Percentiles rank a stretch among this genome's conserved stretches.
These are phyloP conservation scores for Aspergillus sp. DNA, from an alignment of 2,329 filamentous ascomycete species.

Conservation along the genomic window DNA sequence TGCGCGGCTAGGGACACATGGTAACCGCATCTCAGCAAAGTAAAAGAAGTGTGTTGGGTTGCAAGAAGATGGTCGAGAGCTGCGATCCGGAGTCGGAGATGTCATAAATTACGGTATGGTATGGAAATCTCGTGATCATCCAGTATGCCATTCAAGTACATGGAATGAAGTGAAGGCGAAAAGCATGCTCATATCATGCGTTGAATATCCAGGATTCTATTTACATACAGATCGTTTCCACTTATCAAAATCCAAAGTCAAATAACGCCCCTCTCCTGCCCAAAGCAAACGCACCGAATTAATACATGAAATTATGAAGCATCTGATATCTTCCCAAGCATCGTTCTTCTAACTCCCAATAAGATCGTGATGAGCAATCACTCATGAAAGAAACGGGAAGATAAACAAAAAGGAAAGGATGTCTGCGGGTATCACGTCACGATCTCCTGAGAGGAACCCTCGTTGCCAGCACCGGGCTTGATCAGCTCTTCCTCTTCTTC, in stretches of 20 bases:
- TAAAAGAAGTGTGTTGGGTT: neutral
- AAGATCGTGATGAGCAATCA: no score
- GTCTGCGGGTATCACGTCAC: conserved; percentile 18
- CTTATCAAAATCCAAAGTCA: conserved; percentile 7
- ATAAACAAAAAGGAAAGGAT: neutral
- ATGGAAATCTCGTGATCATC: neutral
- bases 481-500: conserved; percentile 61
- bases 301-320: conserved; percentile 19
- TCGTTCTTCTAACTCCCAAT: neutral
- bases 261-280: conserved; percentile 21
- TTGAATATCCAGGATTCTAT: conserved; percentile 18
- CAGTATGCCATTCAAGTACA: neutral
- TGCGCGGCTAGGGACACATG: conserved; percentile 16
- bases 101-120: conserved; percentile 1
- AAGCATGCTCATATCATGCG: conserved; percentile 1
- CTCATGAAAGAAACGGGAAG: neutral
- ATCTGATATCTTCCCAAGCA: neutral
- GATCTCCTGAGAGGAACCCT: conserved; percentile 24
- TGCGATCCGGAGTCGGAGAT: conserved; percentile 1
- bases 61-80: neutral
- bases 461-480: conserved; percentile 46
- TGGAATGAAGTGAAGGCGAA: neutral
- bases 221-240: conserved; percentile 17
- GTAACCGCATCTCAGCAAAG: conserved; percentile 22
- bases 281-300: conserved; percentile 14